These are phyloP conservation scores for Hortiboletus flavorubellus DNA, from an alignment of 768 basidiomycete species.

Conservation along the genomic window DNA sequence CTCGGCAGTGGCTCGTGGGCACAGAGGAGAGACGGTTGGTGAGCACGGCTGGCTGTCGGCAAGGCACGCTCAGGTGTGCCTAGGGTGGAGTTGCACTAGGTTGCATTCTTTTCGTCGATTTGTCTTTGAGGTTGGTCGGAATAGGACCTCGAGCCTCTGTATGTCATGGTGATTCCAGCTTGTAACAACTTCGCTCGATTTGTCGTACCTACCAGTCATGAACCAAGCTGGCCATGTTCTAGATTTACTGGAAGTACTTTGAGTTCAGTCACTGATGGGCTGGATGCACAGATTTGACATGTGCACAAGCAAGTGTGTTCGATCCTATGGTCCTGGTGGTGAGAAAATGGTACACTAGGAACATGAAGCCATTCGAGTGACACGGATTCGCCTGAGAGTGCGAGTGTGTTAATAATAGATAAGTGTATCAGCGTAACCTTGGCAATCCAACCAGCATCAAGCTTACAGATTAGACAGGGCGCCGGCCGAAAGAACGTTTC, in stretches of 20 bases:
- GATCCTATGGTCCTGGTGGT: too few relatives aligned
- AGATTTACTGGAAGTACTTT: neutral
- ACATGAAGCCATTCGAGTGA: too few relatives aligned
- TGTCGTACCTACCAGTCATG: neutral
- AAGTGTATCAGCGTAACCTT: neutral
- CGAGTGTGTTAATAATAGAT: too few relatives aligned
- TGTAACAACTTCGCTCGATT: neutral
- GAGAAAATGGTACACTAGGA: too few relatives aligned
- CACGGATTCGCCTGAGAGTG: too few relatives aligned
- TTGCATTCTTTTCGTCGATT: conserved; percentile 14
- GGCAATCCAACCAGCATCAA: neutral
- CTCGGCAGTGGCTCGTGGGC: conserved; percentile 6
- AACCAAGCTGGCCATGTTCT: neutral
- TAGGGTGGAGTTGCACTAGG: neutral
- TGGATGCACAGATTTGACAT: too few relatives aligned
- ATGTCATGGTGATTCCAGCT: neutral
- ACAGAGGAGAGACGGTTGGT: neutral
- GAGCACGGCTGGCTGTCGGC: conserved; percentile 1
- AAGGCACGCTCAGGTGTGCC: conserved; percentile 3
- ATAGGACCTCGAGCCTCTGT: neutral
- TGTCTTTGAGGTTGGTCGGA: conserved; percentile 4
- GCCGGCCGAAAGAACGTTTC: neutral
- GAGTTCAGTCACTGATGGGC: neutral
- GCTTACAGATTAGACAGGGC: neutral
- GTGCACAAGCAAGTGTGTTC: too few relatives aligned